Evolutionary conservation across 2,329 filamentous ascomycete genomes (phyloP), one percentile per base, ranked within the genome.

Genomic region (Thelonectria rubi): DNA sequence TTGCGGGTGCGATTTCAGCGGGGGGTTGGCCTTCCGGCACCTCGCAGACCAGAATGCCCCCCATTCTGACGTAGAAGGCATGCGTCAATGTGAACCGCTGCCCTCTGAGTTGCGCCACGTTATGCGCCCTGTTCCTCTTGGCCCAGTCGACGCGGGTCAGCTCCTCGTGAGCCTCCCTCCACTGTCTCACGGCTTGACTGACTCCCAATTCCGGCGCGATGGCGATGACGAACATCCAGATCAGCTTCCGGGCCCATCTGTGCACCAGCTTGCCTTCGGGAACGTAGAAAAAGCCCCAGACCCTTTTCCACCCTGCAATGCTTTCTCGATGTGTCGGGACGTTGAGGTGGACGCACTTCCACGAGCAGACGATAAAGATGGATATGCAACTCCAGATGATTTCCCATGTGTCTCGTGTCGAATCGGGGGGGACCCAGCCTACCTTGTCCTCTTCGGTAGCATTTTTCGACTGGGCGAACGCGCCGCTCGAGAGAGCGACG

Each of bases 311-410:
- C 21, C 30, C 37, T 2, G 21, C 39, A 3, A 40, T 18, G 24
- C 21, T 26, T 17, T 53, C 50, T n/a, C 30, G 20, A 11, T 53
- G 39, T 6, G 37, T 30, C 3, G 50, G 50, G 2, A 45, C 26
- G 21, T 53, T 53, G 8, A 53, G 50, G 26, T 53, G 50, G 10
- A 53, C 50, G 24, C 50, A 53, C 14, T 53, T 53, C 50, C 50
- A 53, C 5, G 50, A 53, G 15, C 50, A 53, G 26, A 53, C 39
- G 18, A 53, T 30, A 5, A 53, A 53, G 40, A 53, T 53, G 12
- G 50, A 53, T n/a, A 53, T 12, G 24, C 39, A 53, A 37, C 50
- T 45, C 50, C 50, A 53, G 24, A 53, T 45, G 24, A 53, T 53
- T 12, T 53, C 50, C 50, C 50, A 53, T 3, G 50, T 53, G 24